These are phyloP conservation scores for Geotrichum carabidarum DNA, from an alignment of 1,139 yeast genomes.

Conservation along the genomic window DNA sequence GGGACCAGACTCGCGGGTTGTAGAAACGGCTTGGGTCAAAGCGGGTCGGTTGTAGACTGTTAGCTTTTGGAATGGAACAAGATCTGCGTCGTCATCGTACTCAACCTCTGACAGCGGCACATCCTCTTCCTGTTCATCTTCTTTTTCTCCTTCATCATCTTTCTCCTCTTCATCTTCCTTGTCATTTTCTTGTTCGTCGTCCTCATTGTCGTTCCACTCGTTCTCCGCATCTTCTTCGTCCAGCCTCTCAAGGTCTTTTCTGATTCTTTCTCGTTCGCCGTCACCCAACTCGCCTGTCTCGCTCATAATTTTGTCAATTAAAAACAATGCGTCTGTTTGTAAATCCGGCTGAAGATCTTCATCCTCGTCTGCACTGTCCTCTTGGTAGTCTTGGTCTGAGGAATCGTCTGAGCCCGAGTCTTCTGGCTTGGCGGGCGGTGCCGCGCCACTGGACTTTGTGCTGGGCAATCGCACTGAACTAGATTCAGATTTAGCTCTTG, in stretches of 20 bases:
- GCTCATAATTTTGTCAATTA: constrained; percentile 10
- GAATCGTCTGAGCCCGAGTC: not conserved
- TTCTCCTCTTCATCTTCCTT: constrained; percentile 5
- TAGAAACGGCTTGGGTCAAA: constrained; percentile 31
- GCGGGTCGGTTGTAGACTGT: constrained; percentile 49
- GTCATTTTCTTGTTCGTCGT: not conserved
- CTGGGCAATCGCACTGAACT: no score
- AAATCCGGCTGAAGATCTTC: constrained; percentile 19
- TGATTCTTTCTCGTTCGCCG: constrained; percentile 27
- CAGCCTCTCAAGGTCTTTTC: constrained; percentile 20
- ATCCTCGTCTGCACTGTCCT: constrained; percentile 21
- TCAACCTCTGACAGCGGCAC: constrained; percentile 5
- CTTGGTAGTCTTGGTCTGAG: constrained; percentile 15
- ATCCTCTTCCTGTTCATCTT: constrained; percentile 1
- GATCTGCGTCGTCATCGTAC: not conserved
- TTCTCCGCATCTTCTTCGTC: constrained; percentile 21
- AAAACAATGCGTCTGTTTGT: constrained; percentile 9
- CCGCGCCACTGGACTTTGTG: no score
- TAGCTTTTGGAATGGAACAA: constrained; percentile 43
- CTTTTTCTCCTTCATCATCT: constrained; percentile 9
- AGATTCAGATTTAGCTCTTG: no score
- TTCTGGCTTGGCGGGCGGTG: not conserved
- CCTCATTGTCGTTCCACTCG: not conserved
- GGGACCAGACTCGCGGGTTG: no score
- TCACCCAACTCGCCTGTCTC: constrained; percentile 22